phyloP scores from a whole-genome alignment of 192 early-diverging fungal species.

The Backusella macrospora region DNA sequence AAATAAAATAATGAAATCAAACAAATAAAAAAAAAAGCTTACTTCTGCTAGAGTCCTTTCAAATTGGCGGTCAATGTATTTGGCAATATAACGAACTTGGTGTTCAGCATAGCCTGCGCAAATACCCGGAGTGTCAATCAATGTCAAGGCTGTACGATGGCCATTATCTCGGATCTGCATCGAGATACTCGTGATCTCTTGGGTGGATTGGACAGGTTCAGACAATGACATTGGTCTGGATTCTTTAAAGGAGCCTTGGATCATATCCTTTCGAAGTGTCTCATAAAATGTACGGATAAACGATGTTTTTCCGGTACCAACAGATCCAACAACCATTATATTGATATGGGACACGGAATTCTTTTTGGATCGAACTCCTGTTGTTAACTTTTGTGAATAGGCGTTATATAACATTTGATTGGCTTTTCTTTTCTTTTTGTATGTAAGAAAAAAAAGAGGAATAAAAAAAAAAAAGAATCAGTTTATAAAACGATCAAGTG shows the following conservation, averaged over 20 bases:
- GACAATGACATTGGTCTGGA: slow-evolving; percentile 22
- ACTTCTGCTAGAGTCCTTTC: slow-evolving; percentile 64
- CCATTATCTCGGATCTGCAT: slow-evolving; percentile 84
- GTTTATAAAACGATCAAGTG: no score
- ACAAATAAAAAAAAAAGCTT: background rate
- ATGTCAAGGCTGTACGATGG: slow-evolving; percentile 78
- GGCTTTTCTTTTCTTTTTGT: no score
- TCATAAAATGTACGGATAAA: slow-evolving; percentile 88
- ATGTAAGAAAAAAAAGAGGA: background rate
- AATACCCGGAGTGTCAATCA: slow-evolving; percentile 90
- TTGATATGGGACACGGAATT: slow-evolving; percentile 53
- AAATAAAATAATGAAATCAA: background rate
- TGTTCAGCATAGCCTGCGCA: slow-evolving; percentile 64
- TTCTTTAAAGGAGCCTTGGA: slow-evolving; percentile 23
- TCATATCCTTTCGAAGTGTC: slow-evolving; percentile 26
- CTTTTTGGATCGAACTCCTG: slow-evolving; percentile 34
- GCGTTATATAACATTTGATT: slow-evolving; percentile 18
- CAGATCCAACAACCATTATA: slow-evolving; percentile 69
- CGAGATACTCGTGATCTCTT: slow-evolving; percentile 63
- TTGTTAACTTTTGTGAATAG: slow-evolving; percentile 16
- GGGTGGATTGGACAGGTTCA: slow-evolving; percentile 61
- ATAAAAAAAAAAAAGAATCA: no score
- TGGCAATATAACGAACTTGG: slow-evolving; percentile 50
- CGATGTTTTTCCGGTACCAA: slow-evolving; percentile 87
- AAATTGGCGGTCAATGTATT: slow-evolving; percentile 78